Evolutionary conservation across 192 early-diverging fungal species (phyloP), one percentile per base, ranked within the genome.

Genomic region (Physocladia obscura): DNA sequence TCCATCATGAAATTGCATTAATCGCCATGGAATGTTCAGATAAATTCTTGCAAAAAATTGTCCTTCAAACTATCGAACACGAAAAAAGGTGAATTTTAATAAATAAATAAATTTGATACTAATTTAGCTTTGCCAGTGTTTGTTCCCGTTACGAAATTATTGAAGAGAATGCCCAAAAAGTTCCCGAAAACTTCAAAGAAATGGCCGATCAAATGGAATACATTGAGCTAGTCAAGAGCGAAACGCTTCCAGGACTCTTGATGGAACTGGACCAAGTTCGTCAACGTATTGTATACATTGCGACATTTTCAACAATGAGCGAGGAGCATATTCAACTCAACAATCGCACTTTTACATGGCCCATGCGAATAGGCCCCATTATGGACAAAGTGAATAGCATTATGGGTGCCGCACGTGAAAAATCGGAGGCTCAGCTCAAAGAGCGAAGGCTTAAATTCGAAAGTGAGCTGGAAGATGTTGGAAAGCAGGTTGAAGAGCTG

Each of bases 171-270:
- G 83, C 87, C 0, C 74, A 86, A 2, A 72, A 75, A 31, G 71
- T 79, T 0, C 87, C 87, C 1, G 87, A 88, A 62, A 78, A 76
- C 64, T 87, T 88, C 56, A 84, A 88, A 49, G 85, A 87, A 56
- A 85, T 88, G 85, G 87, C 86, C 2, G 87, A 88, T 17, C 82
- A 84, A 49, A 80, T 88, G 70, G 81, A 74, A 57, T 84, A 83
- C 58, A 87, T 88, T 81, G 78, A 85, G 39, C 38, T 54, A 1
- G 77, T 82, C 17, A 61, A 71, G 3, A 74, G 70, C 21, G 62
- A 51, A n/a, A 76, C 82, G 19, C 71, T 88, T 2, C 87, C 87
- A 13, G 48, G 38, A 5, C 76, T 88, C 15, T 38, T 84, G 0
- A 38, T 39, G 13, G 81, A 83, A 34, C 73, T 88, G 19, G 87